These are phyloP conservation scores for Favolaschia claudopus DNA, from an alignment of 768 basidiomycete genomes.

Conservation along the genomic window DNA sequence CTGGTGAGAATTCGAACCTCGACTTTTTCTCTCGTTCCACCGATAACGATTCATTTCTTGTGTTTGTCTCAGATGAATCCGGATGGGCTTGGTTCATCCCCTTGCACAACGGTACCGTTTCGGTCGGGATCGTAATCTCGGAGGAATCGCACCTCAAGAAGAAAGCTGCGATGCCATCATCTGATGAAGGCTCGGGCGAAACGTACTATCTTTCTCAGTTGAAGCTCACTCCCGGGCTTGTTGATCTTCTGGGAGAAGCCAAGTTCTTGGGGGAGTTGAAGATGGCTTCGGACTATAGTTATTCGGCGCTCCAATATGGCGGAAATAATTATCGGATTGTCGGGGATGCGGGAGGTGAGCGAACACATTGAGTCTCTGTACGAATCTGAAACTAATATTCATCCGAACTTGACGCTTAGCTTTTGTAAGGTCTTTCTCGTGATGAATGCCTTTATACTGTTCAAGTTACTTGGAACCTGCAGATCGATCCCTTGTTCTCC, in stretches of 20 bases:
- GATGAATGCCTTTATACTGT: too few relatives aligned
- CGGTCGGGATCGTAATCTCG: slow-evolving; percentile 58
- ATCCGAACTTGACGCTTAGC: too few relatives aligned
- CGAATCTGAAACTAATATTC: neutral
- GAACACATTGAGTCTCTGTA: slow-evolving; percentile 47
- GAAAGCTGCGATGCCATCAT: slow-evolving; percentile 28
- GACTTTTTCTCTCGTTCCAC: too few relatives aligned
- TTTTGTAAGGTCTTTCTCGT: too few relatives aligned
- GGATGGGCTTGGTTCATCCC: slow-evolving; percentile 69
- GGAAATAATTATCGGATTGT: slow-evolving; percentile 41
- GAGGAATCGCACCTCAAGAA: slow-evolving; percentile 43
- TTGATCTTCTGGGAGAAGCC: slow-evolving; percentile 34
- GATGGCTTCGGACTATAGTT: slow-evolving; percentile 44
- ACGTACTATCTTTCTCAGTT: slow-evolving; percentile 40
- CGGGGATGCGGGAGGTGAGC: slow-evolving; percentile 41
- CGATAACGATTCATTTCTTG: too few relatives aligned
- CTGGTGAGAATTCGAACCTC: too few relatives aligned
- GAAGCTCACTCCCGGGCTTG: slow-evolving; percentile 34
- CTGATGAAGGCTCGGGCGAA: slow-evolving; percentile 27
- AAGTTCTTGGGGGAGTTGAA: slow-evolving; percentile 32
- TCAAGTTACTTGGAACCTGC: too few relatives aligned
- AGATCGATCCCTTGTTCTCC: slow-evolving; percentile 70
- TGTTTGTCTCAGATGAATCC: slow-evolving; percentile 46
- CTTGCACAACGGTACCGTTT: slow-evolving; percentile 56
- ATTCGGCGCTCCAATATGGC: slow-evolving; percentile 39